Evolutionary conservation across 331 rosid species (phyloP).

Genomic region (Quercus phellos): DNA sequence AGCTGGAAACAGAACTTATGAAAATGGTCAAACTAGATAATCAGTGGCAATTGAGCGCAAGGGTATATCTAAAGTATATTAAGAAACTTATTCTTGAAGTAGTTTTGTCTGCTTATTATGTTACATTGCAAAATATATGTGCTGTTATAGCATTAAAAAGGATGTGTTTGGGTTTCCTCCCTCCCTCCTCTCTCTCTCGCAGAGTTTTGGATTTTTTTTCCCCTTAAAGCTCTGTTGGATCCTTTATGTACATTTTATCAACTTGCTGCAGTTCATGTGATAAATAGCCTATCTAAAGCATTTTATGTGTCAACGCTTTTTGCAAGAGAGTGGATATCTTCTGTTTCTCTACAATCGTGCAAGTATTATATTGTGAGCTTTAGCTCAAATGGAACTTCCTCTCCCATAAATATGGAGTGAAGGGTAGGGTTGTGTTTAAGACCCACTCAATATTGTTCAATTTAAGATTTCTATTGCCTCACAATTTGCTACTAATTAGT

Average conservation of each 20-base stretch:
- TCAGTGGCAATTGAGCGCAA: constrained; percentile 60
- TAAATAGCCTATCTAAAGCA: neutral
- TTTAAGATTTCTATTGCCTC: neutral
- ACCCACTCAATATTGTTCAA: no score
- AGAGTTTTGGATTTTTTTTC: constrained; percentile 1
- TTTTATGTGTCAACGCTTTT: neutral
- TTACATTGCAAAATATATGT: neutral
- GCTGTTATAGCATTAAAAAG: constrained; percentile 1
- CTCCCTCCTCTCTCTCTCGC: neutral
- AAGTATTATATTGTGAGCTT: neutral
- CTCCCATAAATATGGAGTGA: no score
- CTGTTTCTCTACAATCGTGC: neutral
- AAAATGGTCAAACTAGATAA: constrained; percentile 81
- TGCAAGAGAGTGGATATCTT: neutral
- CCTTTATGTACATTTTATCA: neutral
- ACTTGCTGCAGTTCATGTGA: neutral
- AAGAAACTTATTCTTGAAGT: constrained; percentile 14
- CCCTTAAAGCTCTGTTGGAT: neutral
- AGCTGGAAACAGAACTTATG: constrained; percentile 87
- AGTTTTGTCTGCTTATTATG: constrained; percentile 2
- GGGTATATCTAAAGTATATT: constrained; percentile 47
- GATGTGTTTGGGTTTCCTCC: neutral
- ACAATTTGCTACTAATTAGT: neutral
- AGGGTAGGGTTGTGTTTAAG: no score
- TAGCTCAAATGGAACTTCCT: no score